Base-by-base conservation (phyloP, 129 eudicot genomes). In the Escallonia herrerae region DNA sequence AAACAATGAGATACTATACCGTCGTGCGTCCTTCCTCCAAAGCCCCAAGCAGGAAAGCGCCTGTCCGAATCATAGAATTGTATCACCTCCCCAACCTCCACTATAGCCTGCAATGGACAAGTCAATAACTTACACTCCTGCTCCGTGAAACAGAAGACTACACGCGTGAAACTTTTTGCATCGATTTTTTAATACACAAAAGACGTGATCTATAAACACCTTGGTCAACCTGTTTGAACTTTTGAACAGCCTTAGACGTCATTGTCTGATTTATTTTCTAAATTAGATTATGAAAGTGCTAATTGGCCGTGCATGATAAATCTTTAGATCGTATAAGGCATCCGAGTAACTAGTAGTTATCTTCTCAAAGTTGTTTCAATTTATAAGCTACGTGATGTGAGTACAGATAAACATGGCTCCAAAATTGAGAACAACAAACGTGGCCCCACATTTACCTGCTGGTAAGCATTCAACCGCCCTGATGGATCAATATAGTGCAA, bases 11-110 rank as follows among this genome's bases (percentile, higher is more conserved):
- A 94, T 56, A 89, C 75, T 22, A 79, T 15, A 55, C 93, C 86
- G 54, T 72, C 67, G 40, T 64, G 62, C 15, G 78, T 40, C 75
- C 48, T 84, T 68, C 95, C 99, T 60, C 99, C 99, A 72, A 94
- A 94, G 22, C 99, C 99, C 99, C 99, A 94, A 67, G 99, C 87
- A 66, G 96, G 91, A 70, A 94, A 94, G 40, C 73, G 80, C 64
- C 81, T 84, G 54, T 94, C 99, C 41, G 89, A 84, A 74, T 94
- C 99, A 68, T 94, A 94, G 73, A 94, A 85, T 55, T 94, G 99
- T 56, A 94, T 83, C 56, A 94, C 97, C 66, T 94, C 99, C 45
- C 99, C 99, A 69, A 94, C 95, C 70, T 84, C 93, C 86, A 72
- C 78, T 38, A 94, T 86, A 47, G 99, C 99, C 99, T 94, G 80